phyloP scores from a whole-genome alignment of 768 basidiomycete species.

The Gymnopilus dilepis region DNA sequence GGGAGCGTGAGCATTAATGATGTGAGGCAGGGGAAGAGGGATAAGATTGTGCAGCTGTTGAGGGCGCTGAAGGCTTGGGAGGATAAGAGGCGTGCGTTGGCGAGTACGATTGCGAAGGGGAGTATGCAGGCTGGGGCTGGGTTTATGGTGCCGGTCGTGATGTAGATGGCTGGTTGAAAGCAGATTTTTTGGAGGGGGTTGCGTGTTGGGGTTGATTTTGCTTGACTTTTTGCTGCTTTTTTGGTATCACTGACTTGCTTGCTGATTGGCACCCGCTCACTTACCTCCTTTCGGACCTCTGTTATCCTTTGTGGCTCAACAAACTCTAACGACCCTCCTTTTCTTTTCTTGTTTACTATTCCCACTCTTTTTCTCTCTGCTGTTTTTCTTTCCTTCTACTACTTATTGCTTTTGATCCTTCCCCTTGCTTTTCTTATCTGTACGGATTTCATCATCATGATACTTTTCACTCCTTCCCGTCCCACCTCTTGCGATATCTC shows the following conservation, averaged over 20 bases:
- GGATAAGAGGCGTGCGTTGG: conserved; percentile 57
- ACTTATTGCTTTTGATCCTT: conserved; percentile 3
- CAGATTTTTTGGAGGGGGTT: neutral
- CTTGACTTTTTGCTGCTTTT: conserved; percentile 8
- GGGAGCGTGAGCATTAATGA: conserved; percentile 95
- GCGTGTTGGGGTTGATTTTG: neutral
- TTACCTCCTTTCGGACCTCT: conserved; percentile 1
- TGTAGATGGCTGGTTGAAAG: conserved; percentile 1
- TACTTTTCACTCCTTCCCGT: neutral
- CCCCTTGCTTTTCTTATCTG: conserved; percentile 1
- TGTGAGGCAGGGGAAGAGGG: conserved; percentile 78
- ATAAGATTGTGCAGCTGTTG: conserved; percentile 82
- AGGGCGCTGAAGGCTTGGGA: conserved; percentile 81
- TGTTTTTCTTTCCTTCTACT: neutral
- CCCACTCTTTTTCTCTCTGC: neutral
- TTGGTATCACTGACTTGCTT: neutral
- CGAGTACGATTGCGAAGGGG: conserved; percentile 26
- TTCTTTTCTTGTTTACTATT: neutral
- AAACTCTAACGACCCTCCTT: neutral
- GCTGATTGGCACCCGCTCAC: neutral
- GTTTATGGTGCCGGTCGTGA: conserved; percentile 24
- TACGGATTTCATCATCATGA: conserved; percentile 9
- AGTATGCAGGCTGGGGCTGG: conserved; percentile 23
- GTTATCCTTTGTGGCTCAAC: neutral
- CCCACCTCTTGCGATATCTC: neutral